Evolutionary conservation across 2,329 filamentous ascomycete species (phyloP), one percentile per base, ranked within the genome.

Genomic region (Huntiella bhutanensis): DNA sequence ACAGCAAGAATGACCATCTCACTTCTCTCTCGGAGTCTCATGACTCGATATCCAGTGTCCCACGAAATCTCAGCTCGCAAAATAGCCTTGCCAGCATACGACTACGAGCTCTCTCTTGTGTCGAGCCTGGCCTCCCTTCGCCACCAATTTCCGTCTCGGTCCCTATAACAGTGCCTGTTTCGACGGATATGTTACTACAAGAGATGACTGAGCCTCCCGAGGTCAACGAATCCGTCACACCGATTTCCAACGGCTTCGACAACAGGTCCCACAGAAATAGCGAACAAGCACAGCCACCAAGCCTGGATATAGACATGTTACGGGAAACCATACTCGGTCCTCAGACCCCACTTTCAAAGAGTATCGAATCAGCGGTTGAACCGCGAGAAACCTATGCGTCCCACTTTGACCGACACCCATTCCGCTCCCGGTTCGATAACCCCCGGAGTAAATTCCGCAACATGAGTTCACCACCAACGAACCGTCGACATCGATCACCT

Each of bases 391-490:
- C 16, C 16, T 6, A 17, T 38, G 43, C 17, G 7, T 28, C n/a
- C 17, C 33, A 38, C 6, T 28, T 28, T 35, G 43, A 37, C 10
- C 5, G 33, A 15, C 12, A 15, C 34, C 15, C 33, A 8, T 37
- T 45, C 33, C 39, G 41, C 13, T 35, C 45, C 8, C 45, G 37
- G 32, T 17, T 37, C 15, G 41, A 48, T 39, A 17, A 41, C 3
- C 47, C 48, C 2, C 28, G 44, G 12, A 35, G 48, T 39, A 17
- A n/a, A n/a, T 41, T 47, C 8, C 44, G 48, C 4, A 49, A 45
- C 11, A 33, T 49, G 11, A 46, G 43, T 17, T 49, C 48, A 10
- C 48, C 48, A 11, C 48, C 48, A 11, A 46, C 38, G 4, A 46
- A 19, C 13, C 39, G 48, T 5, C 35, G 44, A 8, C 43, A 43